Conservation (phyloP, 1,284 basidiomycete species). For the Apiotrichum sp. region DNA sequence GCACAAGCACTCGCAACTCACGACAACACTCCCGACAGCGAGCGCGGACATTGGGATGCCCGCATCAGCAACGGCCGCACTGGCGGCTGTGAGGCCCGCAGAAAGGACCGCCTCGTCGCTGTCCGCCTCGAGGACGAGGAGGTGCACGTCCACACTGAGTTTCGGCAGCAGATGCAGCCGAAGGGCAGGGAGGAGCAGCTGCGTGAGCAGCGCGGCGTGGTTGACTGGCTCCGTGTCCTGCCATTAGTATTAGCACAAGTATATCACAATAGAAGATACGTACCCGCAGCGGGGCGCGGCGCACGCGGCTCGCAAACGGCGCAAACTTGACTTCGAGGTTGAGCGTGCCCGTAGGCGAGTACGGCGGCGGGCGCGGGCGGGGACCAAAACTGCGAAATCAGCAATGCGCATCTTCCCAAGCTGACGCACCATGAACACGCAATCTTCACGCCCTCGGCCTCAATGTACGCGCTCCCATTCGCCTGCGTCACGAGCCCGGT, state of each 20-base stretch:
- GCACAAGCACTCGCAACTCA: background rate
- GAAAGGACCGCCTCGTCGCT: constrained; percentile 77
- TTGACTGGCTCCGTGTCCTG: constrained; percentile 91
- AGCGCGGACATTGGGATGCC: constrained; percentile 43
- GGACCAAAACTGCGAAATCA: constrained; percentile 78
- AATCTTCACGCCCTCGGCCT: constrained; percentile 75
- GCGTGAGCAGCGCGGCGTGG: constrained; percentile 73
- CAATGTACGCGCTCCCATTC: constrained; percentile 91
- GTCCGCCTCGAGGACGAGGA: constrained; percentile 87
- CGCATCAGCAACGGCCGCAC: constrained; percentile 63
- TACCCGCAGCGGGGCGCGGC: constrained; percentile 80
- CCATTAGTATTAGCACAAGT: background rate
- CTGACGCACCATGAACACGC: constrained; percentile 79
- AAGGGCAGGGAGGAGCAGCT: constrained; percentile 77
- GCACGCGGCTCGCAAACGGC: constrained; percentile 73
- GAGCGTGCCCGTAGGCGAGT: constrained; percentile 77
- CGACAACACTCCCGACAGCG: constrained; percentile 36
- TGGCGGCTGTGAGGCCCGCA: constrained; percentile 77
- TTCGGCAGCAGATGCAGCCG: constrained; percentile 88
- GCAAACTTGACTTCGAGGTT: constrained; percentile 96
- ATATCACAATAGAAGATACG: constrained; percentile 30
- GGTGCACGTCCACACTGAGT: constrained; percentile 83
- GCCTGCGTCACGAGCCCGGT: constrained; percentile 86
- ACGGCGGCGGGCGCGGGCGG: constrained; percentile 58
- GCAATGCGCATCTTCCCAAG: background rate